Percentiles rank a stretch among this genome's conserved stretches.
These are phyloP conservation scores for Amanita pallidorosea DNA, from an alignment of 768 basidiomycete species.

Conservation along the genomic window DNA sequence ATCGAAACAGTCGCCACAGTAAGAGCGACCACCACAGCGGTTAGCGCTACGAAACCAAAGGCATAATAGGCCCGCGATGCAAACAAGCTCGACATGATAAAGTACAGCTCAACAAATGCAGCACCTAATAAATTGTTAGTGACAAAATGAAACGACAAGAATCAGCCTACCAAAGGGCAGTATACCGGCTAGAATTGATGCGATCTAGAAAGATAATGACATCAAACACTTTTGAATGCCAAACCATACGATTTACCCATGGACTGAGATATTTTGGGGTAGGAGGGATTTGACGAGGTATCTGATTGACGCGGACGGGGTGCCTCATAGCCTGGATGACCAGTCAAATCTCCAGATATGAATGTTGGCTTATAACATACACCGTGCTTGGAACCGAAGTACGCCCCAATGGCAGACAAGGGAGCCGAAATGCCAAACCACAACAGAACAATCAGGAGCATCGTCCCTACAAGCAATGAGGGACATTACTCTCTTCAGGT, in stretches of 20 bases:
- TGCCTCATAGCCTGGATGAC: constrained; percentile 50
- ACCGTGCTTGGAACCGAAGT: constrained; percentile 79
- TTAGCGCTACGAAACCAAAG: constrained; percentile 89
- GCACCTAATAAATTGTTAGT: constrained; percentile 45
- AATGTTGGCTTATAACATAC: constrained; percentile 29
- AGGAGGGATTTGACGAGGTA: constrained; percentile 94
- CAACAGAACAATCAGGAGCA: constrained; percentile 71
- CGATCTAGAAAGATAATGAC: constrained; percentile 28
- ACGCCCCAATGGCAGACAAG: constrained; percentile 76
- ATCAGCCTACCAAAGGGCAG: constrained; percentile 68
- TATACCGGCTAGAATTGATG: constrained; percentile 79
- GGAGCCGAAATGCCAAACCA: constrained; percentile 97
- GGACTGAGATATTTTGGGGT: constrained; percentile 74
- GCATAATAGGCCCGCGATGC: constrained; percentile 92
- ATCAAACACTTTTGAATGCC: constrained; percentile 4
- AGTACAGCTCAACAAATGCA: constrained; percentile 92
- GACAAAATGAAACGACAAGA: background rate
- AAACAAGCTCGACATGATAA: constrained; percentile 83
- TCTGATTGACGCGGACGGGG: constrained; percentile 84
- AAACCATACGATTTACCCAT: constrained; percentile 40
- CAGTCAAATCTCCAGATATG: background rate
- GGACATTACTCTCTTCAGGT: background rate
- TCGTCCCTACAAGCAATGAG: constrained; percentile 43
- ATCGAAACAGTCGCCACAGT: constrained; percentile 90
- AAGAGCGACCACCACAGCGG: constrained; percentile 69